phyloP scores from a whole-genome alignment of 495 filamentous ascomycete genomes.

The Aspergillus wentii region DNA sequence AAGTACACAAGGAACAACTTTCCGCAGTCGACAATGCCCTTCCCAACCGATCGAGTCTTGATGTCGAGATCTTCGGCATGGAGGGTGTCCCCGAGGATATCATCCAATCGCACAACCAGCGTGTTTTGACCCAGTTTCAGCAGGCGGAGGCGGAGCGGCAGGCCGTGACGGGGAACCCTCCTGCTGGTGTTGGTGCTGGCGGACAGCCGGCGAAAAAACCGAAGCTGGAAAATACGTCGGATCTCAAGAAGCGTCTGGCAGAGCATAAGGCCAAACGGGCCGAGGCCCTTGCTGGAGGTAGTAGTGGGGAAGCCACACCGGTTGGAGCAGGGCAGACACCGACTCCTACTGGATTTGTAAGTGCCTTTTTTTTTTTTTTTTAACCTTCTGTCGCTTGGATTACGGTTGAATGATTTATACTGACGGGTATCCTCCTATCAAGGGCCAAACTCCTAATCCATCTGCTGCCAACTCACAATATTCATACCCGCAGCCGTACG shows the following conservation, averaged over 20 bases:
- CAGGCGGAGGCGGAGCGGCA: constrained; percentile 79
- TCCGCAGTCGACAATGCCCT: constrained; percentile 86
- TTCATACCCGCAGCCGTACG: constrained; percentile 36
- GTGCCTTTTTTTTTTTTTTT: constrained; percentile 17
- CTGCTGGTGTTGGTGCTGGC: constrained; percentile 49
- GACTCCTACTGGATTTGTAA: constrained; percentile 50
- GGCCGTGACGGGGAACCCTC: constrained; percentile 77
- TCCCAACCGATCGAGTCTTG: constrained; percentile 71
- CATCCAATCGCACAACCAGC: constrained; percentile 73
- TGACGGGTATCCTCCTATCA: constrained; percentile 1
- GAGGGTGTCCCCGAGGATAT: constrained; percentile 91
- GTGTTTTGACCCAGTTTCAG: constrained; percentile 77
- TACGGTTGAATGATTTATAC: not conserved
- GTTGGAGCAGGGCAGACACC: constrained; percentile 49
- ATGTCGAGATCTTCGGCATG: constrained; percentile 97
- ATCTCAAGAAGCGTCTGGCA: constrained; percentile 77
- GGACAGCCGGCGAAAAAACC: constrained; percentile 67
- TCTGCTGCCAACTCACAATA: constrained; percentile 21
- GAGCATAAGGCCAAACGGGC: constrained; percentile 71
- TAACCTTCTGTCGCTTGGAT: not conserved
- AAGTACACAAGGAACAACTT: constrained; percentile 93
- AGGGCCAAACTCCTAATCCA: constrained; percentile 26
- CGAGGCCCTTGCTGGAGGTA: constrained; percentile 51
- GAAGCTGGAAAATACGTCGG: constrained; percentile 69
- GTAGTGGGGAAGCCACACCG: constrained; percentile 58